Evolutionary conservation across 2,329 filamentous ascomycete genomes (phyloP), one percentile per base, ranked within the genome.

Genomic region (Aspergillus cejpii): DNA sequence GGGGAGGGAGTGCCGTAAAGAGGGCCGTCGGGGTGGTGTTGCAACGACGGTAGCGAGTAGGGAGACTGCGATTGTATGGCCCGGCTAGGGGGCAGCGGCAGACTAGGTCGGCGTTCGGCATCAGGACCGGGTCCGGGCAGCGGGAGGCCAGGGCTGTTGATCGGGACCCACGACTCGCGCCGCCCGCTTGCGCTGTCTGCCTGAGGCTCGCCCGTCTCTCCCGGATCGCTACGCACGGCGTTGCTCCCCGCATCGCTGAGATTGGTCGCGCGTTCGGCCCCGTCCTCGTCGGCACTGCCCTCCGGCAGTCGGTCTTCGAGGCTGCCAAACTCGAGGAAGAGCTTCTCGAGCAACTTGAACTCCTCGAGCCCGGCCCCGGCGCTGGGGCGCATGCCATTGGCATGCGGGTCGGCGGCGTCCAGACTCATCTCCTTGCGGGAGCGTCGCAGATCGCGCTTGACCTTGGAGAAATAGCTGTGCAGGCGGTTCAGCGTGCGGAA

Each of bases 401-500:
- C 17, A 34, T 55, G 51, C 1, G 49, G 49, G 6, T 65, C 63
- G 15, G 57, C 48, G 5, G 50, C 51, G 42, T 62, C 63, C 1
- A 56, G 54, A 40, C 59, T 52, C 43, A 56, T 56, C 19, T 67
- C 62, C 14, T 57, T 63, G 27, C 66, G 62, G 0, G 63, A 65
- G 6, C 65, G 64, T 20, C 61, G 62, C 46, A 62, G 62, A 36
- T 69, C 66, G 10, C 56, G 62, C 48, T 66, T 67, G 39, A 64
- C 65, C 41, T 65, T 67, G 31, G 59, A 56, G 50, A 65, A 69
- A 49, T 70, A 71, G 44, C 57, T 67, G 50, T 70, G 61, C 26
- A 70, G 53, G 6, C 67, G 65, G 42, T 70, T 66, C 26, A 71
- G 41, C 3, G 68, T 70, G n/a, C 68, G 65, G 58, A 70, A 68